Evolutionary conservation across 495 filamentous ascomycete genomes (phyloP).

Genomic region (Penicillium longicatenatum): DNA sequence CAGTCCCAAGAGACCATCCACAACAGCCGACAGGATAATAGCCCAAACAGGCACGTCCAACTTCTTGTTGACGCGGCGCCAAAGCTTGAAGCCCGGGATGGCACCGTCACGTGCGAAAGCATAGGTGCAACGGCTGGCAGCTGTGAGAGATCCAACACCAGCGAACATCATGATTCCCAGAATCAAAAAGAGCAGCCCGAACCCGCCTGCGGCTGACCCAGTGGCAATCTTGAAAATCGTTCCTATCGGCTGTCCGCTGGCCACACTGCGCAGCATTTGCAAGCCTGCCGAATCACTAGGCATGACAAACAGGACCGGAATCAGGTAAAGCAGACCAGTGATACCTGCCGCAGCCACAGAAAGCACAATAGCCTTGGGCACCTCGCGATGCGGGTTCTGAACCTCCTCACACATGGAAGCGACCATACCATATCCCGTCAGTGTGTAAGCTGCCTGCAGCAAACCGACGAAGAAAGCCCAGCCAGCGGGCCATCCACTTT

Average conservation of each 20-base stretch:
- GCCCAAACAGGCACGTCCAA: conserved; percentile 61
- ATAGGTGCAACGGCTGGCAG: conserved; percentile 73
- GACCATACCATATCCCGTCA: conserved; percentile 61
- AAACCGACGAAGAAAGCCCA: conserved; percentile 65
- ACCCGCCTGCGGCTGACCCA: conserved; percentile 57
- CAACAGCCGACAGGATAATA: conserved; percentile 55
- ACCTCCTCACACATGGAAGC: conserved; percentile 69
- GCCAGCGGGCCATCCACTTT: conserved; percentile 62
- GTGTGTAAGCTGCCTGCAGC: conserved; percentile 60
- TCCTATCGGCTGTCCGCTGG: conserved; percentile 52
- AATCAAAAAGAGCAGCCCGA: conserved; percentile 72
- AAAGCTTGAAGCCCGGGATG: conserved; percentile 67
- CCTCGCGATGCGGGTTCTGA: conserved; percentile 65
- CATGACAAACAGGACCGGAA: conserved; percentile 67
- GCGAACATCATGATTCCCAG: conserved; percentile 76
- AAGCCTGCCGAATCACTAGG: conserved; percentile 37
- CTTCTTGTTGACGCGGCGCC: conserved; percentile 57
- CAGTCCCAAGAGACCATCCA: conserved; percentile 59
- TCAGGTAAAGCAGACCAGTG: conserved; percentile 70
- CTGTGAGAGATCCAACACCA: conserved; percentile 69
- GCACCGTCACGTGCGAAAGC: conserved; percentile 70
- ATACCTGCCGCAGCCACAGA: conserved; percentile 68
- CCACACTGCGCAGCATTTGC: conserved; percentile 57
- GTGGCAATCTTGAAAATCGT: conserved; percentile 38
- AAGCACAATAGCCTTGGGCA: conserved; percentile 70